Conservation (phyloP, 805 yeast species). For the Maudiozyma saulgeensis region DNA sequence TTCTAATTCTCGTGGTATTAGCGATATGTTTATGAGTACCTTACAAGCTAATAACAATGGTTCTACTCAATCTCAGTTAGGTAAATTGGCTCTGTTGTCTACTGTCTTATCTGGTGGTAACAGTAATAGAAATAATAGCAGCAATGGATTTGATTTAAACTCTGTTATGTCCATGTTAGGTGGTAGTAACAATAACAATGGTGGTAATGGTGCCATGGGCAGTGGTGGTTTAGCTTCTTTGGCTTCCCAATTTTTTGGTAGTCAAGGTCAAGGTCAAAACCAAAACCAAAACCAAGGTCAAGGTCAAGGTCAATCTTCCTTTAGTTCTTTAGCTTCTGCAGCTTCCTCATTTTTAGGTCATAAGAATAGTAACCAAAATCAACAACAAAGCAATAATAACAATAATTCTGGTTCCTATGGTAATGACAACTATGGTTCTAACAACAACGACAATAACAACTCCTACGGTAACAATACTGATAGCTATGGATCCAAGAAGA, state of each 20-base stretch:
- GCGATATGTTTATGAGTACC: conserved; percentile 16
- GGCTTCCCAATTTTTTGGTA: conserved; percentile 20
- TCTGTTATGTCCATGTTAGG: conserved; percentile 18
- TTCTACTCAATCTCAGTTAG: conserved; percentile 20
- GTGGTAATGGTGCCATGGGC: conserved; percentile 12
- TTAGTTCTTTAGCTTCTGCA: conserved; percentile 13
- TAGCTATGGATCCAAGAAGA: not conserved
- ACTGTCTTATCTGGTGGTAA: conserved; percentile 12
- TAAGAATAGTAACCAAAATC: not conserved
- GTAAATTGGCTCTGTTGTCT: conserved; percentile 23
- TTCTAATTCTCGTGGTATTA: conserved; percentile 10
- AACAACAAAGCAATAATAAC: conserved; percentile 1
- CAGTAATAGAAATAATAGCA: conserved; percentile 2
- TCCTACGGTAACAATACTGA: not conserved
- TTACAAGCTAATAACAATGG: conserved; percentile 16
- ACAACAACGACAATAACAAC: not conserved
- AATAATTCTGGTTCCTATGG: not conserved
- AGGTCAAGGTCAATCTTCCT: conserved; percentile 2
- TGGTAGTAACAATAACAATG: conserved; percentile 4
- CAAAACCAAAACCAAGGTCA: not conserved
- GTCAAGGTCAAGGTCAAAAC: not conserved
- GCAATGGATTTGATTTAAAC: conserved; percentile 14
- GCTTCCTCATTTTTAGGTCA: conserved; percentile 5
- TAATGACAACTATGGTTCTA: not conserved
- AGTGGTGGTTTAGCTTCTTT: conserved; percentile 17